Percentiles rank a stretch among this genome's conserved stretches.
Conservation (phyloP, 1,139 yeast species). For the Candida pseudocylindracea region DNA sequence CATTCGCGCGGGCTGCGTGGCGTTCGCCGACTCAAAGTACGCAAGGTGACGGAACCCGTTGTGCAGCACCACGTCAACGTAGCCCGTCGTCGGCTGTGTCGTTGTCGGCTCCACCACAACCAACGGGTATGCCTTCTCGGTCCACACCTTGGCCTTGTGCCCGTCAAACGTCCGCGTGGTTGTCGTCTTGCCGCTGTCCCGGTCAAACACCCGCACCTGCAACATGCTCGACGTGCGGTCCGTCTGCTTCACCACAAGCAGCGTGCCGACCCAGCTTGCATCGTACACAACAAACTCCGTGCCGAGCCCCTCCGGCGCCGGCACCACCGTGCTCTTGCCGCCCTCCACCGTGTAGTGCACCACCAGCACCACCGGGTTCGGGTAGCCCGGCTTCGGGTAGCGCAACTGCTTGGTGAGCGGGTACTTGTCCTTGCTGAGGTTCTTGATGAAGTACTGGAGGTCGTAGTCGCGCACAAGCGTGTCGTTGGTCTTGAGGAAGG, state of each 20-base stretch:
- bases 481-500: slow-evolving; percentile 52
- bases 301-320: slow-evolving; percentile 11
- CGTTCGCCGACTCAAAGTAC: slow-evolving; percentile 18
- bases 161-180: slow-evolving; percentile 9
- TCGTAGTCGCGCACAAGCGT: slow-evolving; percentile 15
- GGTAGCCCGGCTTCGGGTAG: slow-evolving; percentile 80
- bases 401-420: slow-evolving; percentile 16
- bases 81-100: slow-evolving; percentile 51
- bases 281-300: slow-evolving; percentile 43
- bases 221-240: slow-evolving; percentile 49
- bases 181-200: slow-evolving; percentile 5
- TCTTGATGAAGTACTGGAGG: slow-evolving; percentile 12
- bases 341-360: slow-evolving; percentile 17
- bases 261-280: slow-evolving; percentile 42
- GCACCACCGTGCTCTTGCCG: slow-evolving; percentile 5
- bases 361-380: slow-evolving; percentile 39
- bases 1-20: slow-evolving; percentile 7
- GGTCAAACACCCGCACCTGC: slow-evolving; percentile 30
- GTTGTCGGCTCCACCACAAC: slow-evolving; percentile 9
- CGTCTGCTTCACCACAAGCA: slow-evolving; percentile 39
- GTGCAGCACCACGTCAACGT: slow-evolving; percentile 27
- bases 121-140: slow-evolving; percentile 17
- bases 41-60: slow-evolving; percentile 35
- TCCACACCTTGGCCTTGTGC: slow-evolving; percentile 29
- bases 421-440: slow-evolving; percentile 13